Percentiles rank a stretch among this genome's conserved stretches.
Evolutionary conservation across 2,329 filamentous ascomycete species (phyloP).

Genomic region (Xylaria sp.): DNA sequence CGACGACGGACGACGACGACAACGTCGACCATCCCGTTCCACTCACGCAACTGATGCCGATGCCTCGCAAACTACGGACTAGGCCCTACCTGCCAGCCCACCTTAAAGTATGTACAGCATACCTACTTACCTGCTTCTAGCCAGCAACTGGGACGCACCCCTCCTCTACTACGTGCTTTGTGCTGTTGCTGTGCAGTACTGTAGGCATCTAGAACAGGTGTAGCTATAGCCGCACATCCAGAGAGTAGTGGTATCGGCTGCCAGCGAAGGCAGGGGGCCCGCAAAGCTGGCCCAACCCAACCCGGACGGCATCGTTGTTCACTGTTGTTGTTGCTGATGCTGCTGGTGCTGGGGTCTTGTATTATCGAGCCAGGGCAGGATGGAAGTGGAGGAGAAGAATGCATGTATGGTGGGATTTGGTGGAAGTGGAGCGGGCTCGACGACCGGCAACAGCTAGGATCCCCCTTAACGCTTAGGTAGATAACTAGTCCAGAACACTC

Average conservation of each 20-base stretch:
- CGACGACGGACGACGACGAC: not conserved
- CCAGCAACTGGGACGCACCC: not conserved
- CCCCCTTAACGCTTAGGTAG: constrained; percentile 1
- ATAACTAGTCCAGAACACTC: too few relatives aligned
- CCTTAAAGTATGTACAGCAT: constrained; percentile 10
- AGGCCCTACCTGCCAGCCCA: constrained; percentile 6
- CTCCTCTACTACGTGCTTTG: not conserved
- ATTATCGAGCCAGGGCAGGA: constrained; percentile 27
- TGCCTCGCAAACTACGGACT: not conserved
- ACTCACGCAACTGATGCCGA: not conserved
- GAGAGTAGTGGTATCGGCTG: constrained; percentile 1
- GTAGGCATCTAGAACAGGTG: constrained; percentile 10
- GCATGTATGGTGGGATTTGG: constrained; percentile 32
- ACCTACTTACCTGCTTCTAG: constrained; percentile 4
- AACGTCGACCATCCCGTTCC: not conserved
- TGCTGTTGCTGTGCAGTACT: not conserved
- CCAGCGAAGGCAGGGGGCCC: constrained; percentile 17
- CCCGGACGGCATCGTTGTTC: constrained; percentile 10
- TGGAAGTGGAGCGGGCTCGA: constrained; percentile 30
- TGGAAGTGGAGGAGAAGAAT: constrained; percentile 36
- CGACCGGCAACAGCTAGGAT: constrained; percentile 21
- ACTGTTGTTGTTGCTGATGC: constrained; percentile 9
- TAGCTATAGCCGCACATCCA: not conserved
- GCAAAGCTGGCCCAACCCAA: constrained; percentile 11
- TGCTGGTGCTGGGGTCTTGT: constrained; percentile 23